Evolutionary conservation across 176 grass and related monocot species (phyloP).

Genomic region (Carex myosuroides): DNA sequence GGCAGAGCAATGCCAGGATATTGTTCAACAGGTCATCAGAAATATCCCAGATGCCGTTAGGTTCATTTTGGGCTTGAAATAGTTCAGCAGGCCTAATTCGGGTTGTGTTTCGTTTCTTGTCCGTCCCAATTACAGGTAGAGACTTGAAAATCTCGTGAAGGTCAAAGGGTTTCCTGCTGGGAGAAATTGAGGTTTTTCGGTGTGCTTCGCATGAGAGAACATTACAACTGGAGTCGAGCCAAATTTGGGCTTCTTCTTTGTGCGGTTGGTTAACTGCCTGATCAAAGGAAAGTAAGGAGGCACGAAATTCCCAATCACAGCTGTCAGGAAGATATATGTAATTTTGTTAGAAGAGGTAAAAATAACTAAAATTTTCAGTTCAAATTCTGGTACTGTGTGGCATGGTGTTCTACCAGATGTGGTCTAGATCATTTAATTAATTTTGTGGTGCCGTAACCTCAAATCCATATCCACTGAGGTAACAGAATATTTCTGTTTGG

Average conservation of each 20-base stretch:
- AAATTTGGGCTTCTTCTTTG: constrained; percentile 47
- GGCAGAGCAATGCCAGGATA: constrained; percentile 46
- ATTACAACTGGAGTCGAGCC: constrained; percentile 68
- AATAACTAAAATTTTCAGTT: background rate
- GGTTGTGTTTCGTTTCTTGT: constrained; percentile 37
- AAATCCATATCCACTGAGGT: too few species aligned
- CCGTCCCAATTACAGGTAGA: constrained; percentile 60
- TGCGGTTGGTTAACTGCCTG: constrained; percentile 30
- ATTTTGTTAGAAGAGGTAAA: background rate
- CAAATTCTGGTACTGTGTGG: background rate
- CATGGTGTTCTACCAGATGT: background rate
- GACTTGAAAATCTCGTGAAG: constrained; percentile 86
- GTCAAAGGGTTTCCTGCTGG: constrained; percentile 57
- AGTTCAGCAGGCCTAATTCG: constrained; percentile 45
- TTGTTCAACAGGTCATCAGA: constrained; percentile 71
- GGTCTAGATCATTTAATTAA: background rate
- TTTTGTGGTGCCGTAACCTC: background rate
- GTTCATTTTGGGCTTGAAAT: constrained; percentile 3
- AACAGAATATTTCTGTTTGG: too few species aligned
- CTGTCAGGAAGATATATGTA: constrained; percentile 23
- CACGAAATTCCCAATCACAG: constrained; percentile 76
- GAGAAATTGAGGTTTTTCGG: constrained; percentile 31
- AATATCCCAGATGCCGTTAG: constrained; percentile 59
- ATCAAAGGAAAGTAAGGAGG: constrained; percentile 58
- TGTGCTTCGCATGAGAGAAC: constrained; percentile 58